Percentiles rank a stretch among this genome's conserved stretches.
phyloP scores from a whole-genome alignment of 2,329 filamentous ascomycete species.

The Monilinia fructicola region DNA sequence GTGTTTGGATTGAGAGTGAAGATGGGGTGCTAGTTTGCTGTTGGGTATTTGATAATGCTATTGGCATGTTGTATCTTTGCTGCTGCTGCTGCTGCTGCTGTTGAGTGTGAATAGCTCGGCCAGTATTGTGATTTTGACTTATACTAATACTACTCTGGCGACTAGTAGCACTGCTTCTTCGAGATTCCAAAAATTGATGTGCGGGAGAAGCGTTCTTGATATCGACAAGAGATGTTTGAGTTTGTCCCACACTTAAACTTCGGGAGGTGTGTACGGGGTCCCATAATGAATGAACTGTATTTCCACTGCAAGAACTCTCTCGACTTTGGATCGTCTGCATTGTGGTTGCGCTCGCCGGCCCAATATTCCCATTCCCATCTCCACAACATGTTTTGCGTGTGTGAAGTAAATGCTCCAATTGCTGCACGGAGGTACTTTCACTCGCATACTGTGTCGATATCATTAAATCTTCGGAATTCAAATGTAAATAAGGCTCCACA shows the following conservation, averaged over 20 bases:
- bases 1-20: slow-evolving; percentile 26
- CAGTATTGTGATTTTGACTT: slow-evolving; percentile 25
- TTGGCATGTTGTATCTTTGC: slow-evolving; percentile 15
- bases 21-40: slow-evolving; percentile 26
- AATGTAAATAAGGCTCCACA: slow-evolving; percentile 43
- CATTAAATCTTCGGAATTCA: slow-evolving; percentile 24
- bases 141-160: slow-evolving; percentile 31
- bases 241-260: slow-evolving; percentile 23
- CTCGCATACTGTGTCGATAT: slow-evolving; percentile 24
- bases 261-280: slow-evolving; percentile 29
- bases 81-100: slow-evolving; percentile 24
- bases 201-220: slow-evolving; percentile 26
- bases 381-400: slow-evolving; percentile 31
- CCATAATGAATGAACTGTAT: slow-evolving; percentile 34
- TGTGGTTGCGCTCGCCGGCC: background rate
- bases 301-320: slow-evolving; percentile 33
- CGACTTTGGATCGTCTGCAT: slow-evolving; percentile 26
- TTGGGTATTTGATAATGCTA: slow-evolving; percentile 15
- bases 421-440: slow-evolving; percentile 31
- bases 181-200: slow-evolving; percentile 35
- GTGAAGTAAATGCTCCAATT: slow-evolving; percentile 36
- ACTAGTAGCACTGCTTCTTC: slow-evolving; percentile 29
- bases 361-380: slow-evolving; percentile 29
- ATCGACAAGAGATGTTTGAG: slow-evolving; percentile 17
- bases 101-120: slow-evolving; percentile 24